Base-by-base conservation (phyloP, 2,329 filamentous ascomycete genomes). In the Aspergillus sp. region DNA sequence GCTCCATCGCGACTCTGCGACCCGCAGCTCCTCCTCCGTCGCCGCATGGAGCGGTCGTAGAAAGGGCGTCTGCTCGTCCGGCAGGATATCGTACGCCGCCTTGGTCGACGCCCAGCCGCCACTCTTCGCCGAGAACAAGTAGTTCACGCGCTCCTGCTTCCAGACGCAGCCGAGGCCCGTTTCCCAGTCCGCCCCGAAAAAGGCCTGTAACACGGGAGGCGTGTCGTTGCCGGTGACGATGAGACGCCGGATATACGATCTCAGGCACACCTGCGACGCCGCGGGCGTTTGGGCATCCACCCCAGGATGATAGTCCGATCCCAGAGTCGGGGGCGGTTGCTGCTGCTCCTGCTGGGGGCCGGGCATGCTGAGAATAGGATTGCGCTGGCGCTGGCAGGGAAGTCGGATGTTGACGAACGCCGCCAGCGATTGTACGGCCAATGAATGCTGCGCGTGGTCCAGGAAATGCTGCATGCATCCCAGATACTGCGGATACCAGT, bases 91-190 rank as follows among this genome's bases (percentile, higher is more conserved):
- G 75, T 98, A 99, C 64, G 91, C 87, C 54, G 86, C 83, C 79
- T 97, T 98, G 66, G 96, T 93, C 58, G 86, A 87, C 18, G 91
- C 83, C 94, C 94, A 98, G 32, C 87, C 91, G 45, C 90, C 89
- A 71, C 91, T 95, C 80, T 98, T 99, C 12, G 93, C 92, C 0
- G 94, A 90, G 73, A 98, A 98, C 49, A 99, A 84, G 71, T 95
- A 99, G 72, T 98, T 99, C 53, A 91, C 84, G 55, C 95, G 85
- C 77, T 99, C 95, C 64, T 90, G 88, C 73, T 96, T 90, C 71
- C 96, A 90, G 60, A 97, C 82, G 22, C 87, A 86, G 0, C 92
- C 90, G 46, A 98, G 84, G 1, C 95, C 95, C 12, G 84, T 81
- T 45, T 80, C 75, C 91, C 93, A 99, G 71, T 94, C 88, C 59